These are phyloP conservation scores for Truncatella angustata DNA, from an alignment of 2,329 filamentous ascomycete species.

Conservation along the genomic window DNA sequence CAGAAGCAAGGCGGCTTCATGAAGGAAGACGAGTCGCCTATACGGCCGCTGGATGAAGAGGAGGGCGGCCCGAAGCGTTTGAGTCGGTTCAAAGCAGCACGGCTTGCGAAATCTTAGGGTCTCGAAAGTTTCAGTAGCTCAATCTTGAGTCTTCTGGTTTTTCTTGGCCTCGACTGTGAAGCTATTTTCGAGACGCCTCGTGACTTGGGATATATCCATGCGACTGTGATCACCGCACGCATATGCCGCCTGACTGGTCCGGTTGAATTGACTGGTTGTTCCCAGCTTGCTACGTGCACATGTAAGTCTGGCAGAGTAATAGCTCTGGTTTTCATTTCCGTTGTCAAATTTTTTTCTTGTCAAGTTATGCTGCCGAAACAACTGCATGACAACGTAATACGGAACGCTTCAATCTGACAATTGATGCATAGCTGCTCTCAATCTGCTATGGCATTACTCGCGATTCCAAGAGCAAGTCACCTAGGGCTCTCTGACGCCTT, in stretches of 20 bases:
- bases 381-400: constrained; percentile 13
- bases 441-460: constrained; percentile 54
- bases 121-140: constrained; percentile 13
- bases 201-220: not conserved
- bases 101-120: constrained; percentile 52
- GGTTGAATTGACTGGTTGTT: not conserved
- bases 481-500: constrained; percentile 62
- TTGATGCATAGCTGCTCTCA: constrained; percentile 50
- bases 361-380: not conserved
- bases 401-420: constrained; percentile 50
- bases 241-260: too few relatives aligned
- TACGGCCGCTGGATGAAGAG: constrained; percentile 66
- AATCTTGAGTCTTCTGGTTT: constrained; percentile 13
- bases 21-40: constrained; percentile 65
- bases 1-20: constrained; percentile 80
- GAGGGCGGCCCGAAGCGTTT: constrained; percentile 62
- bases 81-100: constrained; percentile 73
- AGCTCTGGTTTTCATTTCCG: not conserved
- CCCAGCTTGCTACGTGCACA: too few relatives aligned
- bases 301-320: not conserved
- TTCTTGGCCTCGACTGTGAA: not conserved
- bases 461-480: constrained; percentile 54
- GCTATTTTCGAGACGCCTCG: not conserved
- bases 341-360: too few relatives aligned
- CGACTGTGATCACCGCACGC: not conserved